phyloP scores from a whole-genome alignment of 164 flowering plant genomes.

The Paratinospora sagittata region DNA sequence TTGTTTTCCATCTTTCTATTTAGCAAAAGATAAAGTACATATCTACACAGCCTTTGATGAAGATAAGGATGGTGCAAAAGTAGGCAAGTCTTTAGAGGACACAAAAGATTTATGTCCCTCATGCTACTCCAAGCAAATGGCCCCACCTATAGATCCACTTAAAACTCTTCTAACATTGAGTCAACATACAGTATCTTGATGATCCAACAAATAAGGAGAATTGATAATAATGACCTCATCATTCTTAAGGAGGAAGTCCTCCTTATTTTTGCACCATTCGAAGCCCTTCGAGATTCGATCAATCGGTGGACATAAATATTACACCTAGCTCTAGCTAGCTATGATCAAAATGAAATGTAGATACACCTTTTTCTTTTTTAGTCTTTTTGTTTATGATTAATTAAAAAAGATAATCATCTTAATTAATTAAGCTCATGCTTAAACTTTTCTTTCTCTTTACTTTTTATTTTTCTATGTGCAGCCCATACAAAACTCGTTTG shows the following conservation, averaged over 20 bases:
- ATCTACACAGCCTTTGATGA: constrained; percentile 30
- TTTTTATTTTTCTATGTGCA: neutral
- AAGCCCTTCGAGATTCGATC: neutral
- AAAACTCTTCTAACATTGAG: neutral
- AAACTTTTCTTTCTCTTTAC: neutral
- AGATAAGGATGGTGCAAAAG: constrained; percentile 14
- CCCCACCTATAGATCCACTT: neutral
- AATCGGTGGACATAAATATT: neutral
- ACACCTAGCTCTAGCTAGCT: too few relatives aligned
- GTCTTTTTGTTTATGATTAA: too few relatives aligned
- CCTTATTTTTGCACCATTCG: neutral
- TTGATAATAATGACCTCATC: neutral
- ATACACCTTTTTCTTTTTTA: too few relatives aligned
- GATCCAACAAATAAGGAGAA: constrained; percentile 4
- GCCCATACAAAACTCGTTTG: neutral
- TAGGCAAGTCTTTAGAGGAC: neutral
- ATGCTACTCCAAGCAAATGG: neutral
- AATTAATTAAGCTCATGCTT: neutral
- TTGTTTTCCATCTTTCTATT: constrained; percentile 5
- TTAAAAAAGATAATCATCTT: too few relatives aligned
- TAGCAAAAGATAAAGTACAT: constrained; percentile 8
- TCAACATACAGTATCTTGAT: constrained; percentile 1
- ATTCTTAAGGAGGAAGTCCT: neutral
- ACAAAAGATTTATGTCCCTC: constrained; percentile 2
- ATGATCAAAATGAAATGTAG: too few relatives aligned